Base-by-base conservation (phyloP, 148 eudicot genomes). In the Silene uniflora region DNA sequence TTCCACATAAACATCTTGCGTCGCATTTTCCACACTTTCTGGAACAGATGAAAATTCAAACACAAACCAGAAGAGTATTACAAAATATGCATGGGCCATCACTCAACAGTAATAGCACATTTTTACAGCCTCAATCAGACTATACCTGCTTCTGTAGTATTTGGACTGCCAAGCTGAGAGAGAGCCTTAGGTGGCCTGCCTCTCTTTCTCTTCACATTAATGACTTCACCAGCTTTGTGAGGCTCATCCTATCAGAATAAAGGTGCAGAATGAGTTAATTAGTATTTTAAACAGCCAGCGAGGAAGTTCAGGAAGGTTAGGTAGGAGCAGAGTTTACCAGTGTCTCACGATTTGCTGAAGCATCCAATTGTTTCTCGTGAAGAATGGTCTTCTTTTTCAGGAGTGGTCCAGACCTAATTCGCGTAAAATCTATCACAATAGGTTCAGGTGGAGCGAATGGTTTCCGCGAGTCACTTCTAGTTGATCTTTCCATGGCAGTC, bases 171-270 rank as follows among this genome's bases (percentile, higher is more conserved):
- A 44, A 52, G 63, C 56, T 12, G 74, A 21, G 66, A 71, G 24
- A 73, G 71, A 66, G 73, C 74, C 77, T 84, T 89, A 46, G 79
- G 80, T 22, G 96, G 92, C 65, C 96, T 84, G 72, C 96, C 92
- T 79, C 93, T 87, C 85, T 78, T 87, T 75, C 85, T 87, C 77
- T 80, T 89, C 62, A 63, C 80, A 76, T 64, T 80, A 73, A 62
- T 75, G 35, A 62, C 68, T 71, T 69, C 79, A 32, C 67, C 84
- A 60, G 60, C 75, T 67, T 82, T 82, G 52, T 76, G 79, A 14
- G 77, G 84, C 66, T 65, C 83, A 77, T 23, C 74, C 67, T 78
- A 82, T 88, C 85, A 76, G 16, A 79, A 23, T 55, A 44, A 24
- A 29, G 59, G 24, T 47, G 58, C 0, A 19, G 35, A 19, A 32